A percentile compares a stretch with the other conserved stretches of the same genome.
Evolutionary conservation across 2,329 filamentous ascomycete genomes (phyloP).

Genomic region (Keithomyces neogunnii): DNA sequence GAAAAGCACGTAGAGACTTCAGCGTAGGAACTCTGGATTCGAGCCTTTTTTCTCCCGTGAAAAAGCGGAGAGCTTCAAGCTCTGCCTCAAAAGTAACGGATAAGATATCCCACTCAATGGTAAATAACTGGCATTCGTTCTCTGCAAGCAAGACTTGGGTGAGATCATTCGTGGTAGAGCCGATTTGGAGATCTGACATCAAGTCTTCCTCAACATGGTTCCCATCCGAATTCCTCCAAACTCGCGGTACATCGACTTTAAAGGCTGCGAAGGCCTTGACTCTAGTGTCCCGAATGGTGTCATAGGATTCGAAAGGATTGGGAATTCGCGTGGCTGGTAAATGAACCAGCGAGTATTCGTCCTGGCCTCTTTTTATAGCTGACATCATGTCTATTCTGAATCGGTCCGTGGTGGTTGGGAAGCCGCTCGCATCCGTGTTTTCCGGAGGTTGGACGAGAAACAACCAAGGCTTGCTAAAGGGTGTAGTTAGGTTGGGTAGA

Average conservation of each 20-base stretch:
- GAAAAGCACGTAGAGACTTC: slow-evolving; percentile 19
- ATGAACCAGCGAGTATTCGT: slow-evolving; percentile 16
- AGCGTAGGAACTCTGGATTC: slow-evolving; percentile 11
- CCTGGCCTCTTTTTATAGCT: slow-evolving; percentile 12
- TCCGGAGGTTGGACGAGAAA: slow-evolving; percentile 19
- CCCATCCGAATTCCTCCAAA: slow-evolving; percentile 17
- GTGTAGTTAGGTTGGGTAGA: slow-evolving; percentile 18
- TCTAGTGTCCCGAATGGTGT: slow-evolving; percentile 1
- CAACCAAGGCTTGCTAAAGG: slow-evolving; percentile 24
- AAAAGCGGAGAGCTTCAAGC: slow-evolving; percentile 19
- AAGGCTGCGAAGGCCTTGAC: slow-evolving; percentile 21
- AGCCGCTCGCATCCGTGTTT: slow-evolving; percentile 10
- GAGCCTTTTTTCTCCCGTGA: slow-evolving; percentile 14
- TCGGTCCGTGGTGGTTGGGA: slow-evolving; percentile 19
- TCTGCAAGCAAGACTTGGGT: slow-evolving; percentile 10
- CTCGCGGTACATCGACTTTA: slow-evolving; percentile 24
- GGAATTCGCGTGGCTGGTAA: slow-evolving; percentile 16
- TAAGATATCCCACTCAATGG: slow-evolving; percentile 18
- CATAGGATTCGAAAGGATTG: slow-evolving; percentile 22
- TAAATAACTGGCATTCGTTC: slow-evolving; percentile 12
- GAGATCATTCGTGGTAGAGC: slow-evolving; percentile 28
- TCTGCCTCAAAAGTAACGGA: slow-evolving; percentile 24
- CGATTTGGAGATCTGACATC: slow-evolving; percentile 56
- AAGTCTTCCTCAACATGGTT: slow-evolving; percentile 33
- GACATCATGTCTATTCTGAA: slow-evolving; percentile 20